Evolutionary conservation across 768 basidiomycete species (phyloP), one percentile per base, ranked within the genome.

Genomic region (Leccinellum albellum): DNA sequence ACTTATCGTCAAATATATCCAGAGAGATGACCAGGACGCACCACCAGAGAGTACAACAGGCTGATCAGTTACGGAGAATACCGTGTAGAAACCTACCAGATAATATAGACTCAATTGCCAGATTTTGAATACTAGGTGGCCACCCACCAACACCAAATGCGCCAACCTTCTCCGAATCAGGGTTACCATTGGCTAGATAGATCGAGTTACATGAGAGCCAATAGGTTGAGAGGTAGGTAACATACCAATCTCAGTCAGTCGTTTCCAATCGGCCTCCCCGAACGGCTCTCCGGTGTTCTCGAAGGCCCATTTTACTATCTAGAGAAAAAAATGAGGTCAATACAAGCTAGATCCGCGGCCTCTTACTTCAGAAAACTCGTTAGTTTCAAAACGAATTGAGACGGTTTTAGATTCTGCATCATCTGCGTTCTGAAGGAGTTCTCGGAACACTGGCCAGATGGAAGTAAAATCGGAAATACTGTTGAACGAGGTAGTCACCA

Each of bases 91-190:
- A 8, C 85, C 84, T 83, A 23, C 47, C 47, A 29, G 13, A 33
- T 20, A n/a, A 29, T 13, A 4, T 58, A 1, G 87, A 49, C 17
- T 10, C 46, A 55, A 31, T 32, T 10, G 20, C 23, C 12, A 10
- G 29, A 29, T n/a, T 31, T 47, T 12, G 20, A 12, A 21, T n/a
- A n/a, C n/a, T 35, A 15, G 33, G 15, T 17, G 33, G 7, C 33
- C 9, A 55, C 82, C 54, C 57, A 82, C 87, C 88, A 15, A 90
- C 89, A 55, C 90, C 91, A 63, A 93, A 92, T 32, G 94, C 93
- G 21, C 95, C 95, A 52, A 98, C 93, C 77, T 94, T 94, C 72
- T 88, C 85, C 71, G 95, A 91, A 64, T 97, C 90, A 0, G 94
- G 92, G 69, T 98, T 97, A 0, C 95, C 94, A 64, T 91, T 89